Conservation (phyloP, 1,284 basidiomycete genomes). For the Puccinia sorghi region DNA sequence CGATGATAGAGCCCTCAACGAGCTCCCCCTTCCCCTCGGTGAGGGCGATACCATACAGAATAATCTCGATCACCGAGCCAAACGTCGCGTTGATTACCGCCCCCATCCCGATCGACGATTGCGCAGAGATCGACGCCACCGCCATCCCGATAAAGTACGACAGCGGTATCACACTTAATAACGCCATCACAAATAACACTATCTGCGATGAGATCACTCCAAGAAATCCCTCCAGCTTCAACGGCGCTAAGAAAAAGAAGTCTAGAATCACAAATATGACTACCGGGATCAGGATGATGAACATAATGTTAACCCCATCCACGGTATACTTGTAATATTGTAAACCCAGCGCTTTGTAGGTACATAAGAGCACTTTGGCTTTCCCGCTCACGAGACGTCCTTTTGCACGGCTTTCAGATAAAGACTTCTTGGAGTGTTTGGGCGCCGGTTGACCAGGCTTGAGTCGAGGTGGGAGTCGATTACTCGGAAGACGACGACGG, state of each 20-base stretch:
- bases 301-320: slow-evolving; percentile 97
- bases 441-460: slow-evolving; percentile 72
- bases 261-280: slow-evolving; percentile 96
- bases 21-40: slow-evolving; percentile 85
- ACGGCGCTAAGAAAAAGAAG: slow-evolving; percentile 76
- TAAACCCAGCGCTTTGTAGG: slow-evolving; percentile 83
- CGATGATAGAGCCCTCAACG: slow-evolving; percentile 96
- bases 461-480: slow-evolving; percentile 63
- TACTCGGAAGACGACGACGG: slow-evolving; percentile 50
- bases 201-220: slow-evolving; percentile 71
- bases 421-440: slow-evolving; percentile 61
- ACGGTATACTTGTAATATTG: slow-evolving; percentile 99
- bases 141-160: slow-evolving; percentile 99
- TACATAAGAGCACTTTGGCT: slow-evolving; percentile 85
- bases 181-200: slow-evolving; percentile 79
- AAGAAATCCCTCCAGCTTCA: slow-evolving; percentile 66
- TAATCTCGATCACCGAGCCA: slow-evolving; percentile 95
- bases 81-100: slow-evolving; percentile 99
- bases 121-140: slow-evolving; percentile 95
- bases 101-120: slow-evolving; percentile 98
- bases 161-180: slow-evolving; percentile 91
- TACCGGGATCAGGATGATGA: slow-evolving; percentile 89
- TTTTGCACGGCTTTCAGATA: slow-evolving; percentile 63
- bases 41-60: slow-evolving; percentile 87
- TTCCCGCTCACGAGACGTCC: slow-evolving; percentile 61